phyloP scores from a whole-genome alignment of 2,329 filamentous ascomycete genomes.

The Hirsutella rhossiliensis region DNA sequence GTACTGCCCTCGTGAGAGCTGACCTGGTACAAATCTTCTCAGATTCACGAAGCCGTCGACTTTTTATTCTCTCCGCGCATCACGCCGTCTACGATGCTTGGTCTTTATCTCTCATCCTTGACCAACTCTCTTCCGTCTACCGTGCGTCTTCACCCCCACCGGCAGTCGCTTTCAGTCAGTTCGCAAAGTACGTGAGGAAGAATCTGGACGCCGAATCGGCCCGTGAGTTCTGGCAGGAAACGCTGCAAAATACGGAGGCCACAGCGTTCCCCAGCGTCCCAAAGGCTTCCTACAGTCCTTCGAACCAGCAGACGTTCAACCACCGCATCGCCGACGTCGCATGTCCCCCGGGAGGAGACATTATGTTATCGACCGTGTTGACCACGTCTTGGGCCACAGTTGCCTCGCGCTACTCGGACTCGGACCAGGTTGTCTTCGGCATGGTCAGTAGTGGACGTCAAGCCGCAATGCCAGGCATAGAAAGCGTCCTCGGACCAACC shows the following conservation, averaged over 20 bases:
- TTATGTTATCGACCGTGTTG: not conserved
- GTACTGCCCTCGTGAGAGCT: not conserved
- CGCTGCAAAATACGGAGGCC: not conserved
- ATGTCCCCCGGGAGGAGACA: not conserved
- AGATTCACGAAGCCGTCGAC: not conserved
- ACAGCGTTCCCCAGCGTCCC: not conserved
- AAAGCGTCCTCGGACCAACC: not conserved
- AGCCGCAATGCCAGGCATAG: not conserved
- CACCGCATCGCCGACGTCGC: not conserved
- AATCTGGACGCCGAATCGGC: not conserved
- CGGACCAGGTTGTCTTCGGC: not conserved
- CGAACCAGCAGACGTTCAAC: not conserved
- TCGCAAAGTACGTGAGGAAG: not conserved
- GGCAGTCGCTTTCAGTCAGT: not conserved
- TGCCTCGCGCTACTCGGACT: not conserved
- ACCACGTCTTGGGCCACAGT: not conserved
- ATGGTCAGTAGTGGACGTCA: not conserved
- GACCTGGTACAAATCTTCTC: not conserved
- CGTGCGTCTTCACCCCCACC: not conserved
- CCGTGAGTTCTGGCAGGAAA: not conserved
- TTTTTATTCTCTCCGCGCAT: not conserved
- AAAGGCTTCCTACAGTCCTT: not conserved
- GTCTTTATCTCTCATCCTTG: not conserved
- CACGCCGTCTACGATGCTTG: not conserved
- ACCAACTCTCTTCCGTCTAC: not conserved